Evolutionary conservation across 768 basidiomycete genomes (phyloP), one percentile per base, ranked within the genome.

Genomic region (Suillus lakei): DNA sequence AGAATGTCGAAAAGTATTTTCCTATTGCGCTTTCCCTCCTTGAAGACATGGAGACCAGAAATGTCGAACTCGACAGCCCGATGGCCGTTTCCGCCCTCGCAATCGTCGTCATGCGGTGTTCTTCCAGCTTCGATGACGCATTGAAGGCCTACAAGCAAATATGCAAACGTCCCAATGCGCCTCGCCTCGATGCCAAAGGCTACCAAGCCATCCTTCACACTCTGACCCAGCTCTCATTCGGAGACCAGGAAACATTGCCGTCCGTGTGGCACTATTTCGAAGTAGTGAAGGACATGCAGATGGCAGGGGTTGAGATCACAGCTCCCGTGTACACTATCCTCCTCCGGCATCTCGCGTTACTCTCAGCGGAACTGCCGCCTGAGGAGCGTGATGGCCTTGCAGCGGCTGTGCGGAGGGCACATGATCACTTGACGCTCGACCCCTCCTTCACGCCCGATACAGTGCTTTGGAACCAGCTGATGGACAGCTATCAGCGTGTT

Each of bases 401-500:
- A 13, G 75, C 72, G 5, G 79, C 82, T n/a, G 82, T 90, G 48
- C 86, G 87, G 28, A 86, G 88, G 10, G 82, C 89, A 9, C 93
- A 96, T 74, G 86, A 91, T 65, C 81, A 87, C 63, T 82, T 97
- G 72, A 89, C 88, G n/a, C 81, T 96, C 48, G 93, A 96, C 71
- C 82, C 90, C 16, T 83, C 86, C n/a, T 77, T 96, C 64, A 84
- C 89, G 10, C 91, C 93, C 3, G 90, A 95, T 69, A 77, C 80
- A 15, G 76, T 80, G 3, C 81, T 95, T 15, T 89, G 91, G 85
- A 96, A 95, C 73, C 87, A 92, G 71, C 79, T 98, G 66, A 93
- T 98, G 91, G 87, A 93, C 75, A 89, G 93, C 0, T 98, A 96
- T 76, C 88, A 92, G 70, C 89, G 88, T n/a, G 82, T 90, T 8